Evolutionary conservation across 2,329 filamentous ascomycete genomes (phyloP).

Genomic region (Penicillium sp.): DNA sequence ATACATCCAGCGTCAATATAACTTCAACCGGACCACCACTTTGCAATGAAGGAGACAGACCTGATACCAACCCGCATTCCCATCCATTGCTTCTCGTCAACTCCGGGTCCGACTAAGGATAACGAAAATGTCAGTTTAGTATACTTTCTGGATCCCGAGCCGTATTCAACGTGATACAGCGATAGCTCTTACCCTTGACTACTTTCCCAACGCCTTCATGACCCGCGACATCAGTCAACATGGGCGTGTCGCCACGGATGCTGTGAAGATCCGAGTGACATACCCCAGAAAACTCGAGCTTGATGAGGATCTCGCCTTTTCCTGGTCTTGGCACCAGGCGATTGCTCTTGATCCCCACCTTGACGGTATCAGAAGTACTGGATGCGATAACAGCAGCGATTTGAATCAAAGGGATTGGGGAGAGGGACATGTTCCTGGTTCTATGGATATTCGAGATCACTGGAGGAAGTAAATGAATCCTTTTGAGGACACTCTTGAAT

Average conservation of each 20-base stretch:
- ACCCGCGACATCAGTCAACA: conserved; percentile 47
- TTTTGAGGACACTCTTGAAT: not conserved
- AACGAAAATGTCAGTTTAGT: not conserved
- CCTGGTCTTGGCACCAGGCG: conserved; percentile 36
- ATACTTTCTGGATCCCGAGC: too few species aligned
- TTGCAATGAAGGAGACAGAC: conserved; percentile 16
- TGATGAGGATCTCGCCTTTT: conserved; percentile 44
- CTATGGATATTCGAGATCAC: not conserved
- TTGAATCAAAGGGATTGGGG: conserved; percentile 25
- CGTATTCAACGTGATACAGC: not conserved
- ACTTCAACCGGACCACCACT: not conserved
- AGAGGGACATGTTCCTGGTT: conserved; percentile 14
- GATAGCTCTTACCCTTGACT: conserved; percentile 26
- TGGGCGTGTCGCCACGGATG: conserved; percentile 40
- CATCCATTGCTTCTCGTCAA: conserved; percentile 29
- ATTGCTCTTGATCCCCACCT: conserved; percentile 24
- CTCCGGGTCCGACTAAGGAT: conserved; percentile 23
- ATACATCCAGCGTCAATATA: not conserved
- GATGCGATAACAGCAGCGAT: conserved; percentile 31
- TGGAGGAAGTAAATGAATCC: not conserved
- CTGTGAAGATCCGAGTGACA: conserved; percentile 50
- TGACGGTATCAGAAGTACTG: conserved; percentile 14
- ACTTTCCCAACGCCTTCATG: conserved; percentile 48
- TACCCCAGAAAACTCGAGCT: conserved; percentile 47
- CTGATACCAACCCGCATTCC: conserved; percentile 31